Base-by-base conservation (phyloP, 1,139 yeast genomes). In the Debaryomycetaceae sp. region DNA sequence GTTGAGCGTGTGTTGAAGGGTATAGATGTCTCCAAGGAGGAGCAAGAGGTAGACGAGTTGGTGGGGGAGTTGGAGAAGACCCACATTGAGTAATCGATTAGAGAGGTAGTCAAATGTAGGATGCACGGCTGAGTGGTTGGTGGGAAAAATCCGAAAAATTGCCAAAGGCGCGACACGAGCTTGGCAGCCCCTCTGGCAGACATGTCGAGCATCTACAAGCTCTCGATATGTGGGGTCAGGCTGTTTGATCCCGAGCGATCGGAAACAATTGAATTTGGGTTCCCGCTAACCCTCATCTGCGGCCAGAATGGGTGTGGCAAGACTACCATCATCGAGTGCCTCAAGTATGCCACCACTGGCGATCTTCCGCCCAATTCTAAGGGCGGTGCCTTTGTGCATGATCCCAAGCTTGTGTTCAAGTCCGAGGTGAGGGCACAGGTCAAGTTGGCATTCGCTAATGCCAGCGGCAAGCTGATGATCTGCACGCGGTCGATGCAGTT, bases 231-330 rank as follows among this genome's bases (percentile, higher is more conserved):
- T 38, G 99, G 99, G 20, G 76, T 93, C 4, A 65, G 99, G 28
- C 88, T 97, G 0, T 93, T 91, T 51, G 93, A 84, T 43, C 81
- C 86, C 12, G 79, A 80, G 40, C 75, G 78, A 29, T 71, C 85
- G 18, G 96, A 91, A 48, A 82, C 89, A 2, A 86, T 93, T 38
- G 86, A 84, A 49, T 93, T 93, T 56, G 91, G 91, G 8, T 75
- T 76, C 28, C 99, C 99, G 0, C 59, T 93, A 47, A 93, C 98
- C 0, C 65, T 93, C 34, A 91, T 93, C 36, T 95, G 94, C 30
- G 99, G 99, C 1, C 86, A 84, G 38, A 93, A 93, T 58, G 99
- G 98, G 25, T 83, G 96, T 23, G 99, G 99, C n/a, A 93, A 93
- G 53, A 93, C 99, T 39, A 89, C 98, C 1, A 81, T 93, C 34